Conservation (phyloP, 257 asterid species). For the Cinchona pubescens region DNA sequence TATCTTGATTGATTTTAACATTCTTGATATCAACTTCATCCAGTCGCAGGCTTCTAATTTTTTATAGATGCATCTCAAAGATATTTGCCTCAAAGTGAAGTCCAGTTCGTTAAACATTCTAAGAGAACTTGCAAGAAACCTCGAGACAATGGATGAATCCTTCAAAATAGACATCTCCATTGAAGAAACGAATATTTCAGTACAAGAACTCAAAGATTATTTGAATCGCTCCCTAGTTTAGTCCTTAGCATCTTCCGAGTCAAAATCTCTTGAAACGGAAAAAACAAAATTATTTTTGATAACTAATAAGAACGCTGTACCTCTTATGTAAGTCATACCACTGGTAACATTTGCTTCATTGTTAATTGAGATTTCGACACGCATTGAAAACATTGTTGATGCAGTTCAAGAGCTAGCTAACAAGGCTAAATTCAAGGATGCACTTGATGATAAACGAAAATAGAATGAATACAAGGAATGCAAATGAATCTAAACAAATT, state of each 20-base stretch:
- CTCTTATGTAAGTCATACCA: slow-evolving; percentile 27
- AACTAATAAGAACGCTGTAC: neutral
- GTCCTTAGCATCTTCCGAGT: slow-evolving; percentile 14
- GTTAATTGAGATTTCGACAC: slow-evolving; percentile 25
- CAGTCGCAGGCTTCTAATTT: no score
- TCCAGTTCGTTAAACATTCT: slow-evolving; percentile 26
- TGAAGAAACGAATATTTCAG: slow-evolving; percentile 30
- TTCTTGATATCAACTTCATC: no score
- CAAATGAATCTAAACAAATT: neutral
- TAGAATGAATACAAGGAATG: neutral
- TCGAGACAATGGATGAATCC: slow-evolving; percentile 29
- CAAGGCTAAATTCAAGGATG: slow-evolving; percentile 25
- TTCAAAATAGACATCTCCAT: slow-evolving; percentile 22
- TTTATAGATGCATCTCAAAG: no score
- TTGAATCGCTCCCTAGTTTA: slow-evolving; percentile 21
- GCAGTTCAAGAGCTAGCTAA: slow-evolving; percentile 29
- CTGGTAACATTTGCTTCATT: slow-evolving; percentile 32
- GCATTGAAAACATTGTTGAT: slow-evolving; percentile 30
- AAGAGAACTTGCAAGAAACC: slow-evolving; percentile 27
- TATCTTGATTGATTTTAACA: no score
- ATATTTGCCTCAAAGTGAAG: slow-evolving; percentile 22
- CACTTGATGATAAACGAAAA: slow-evolving; percentile 3
- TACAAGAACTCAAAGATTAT: slow-evolving; percentile 16
- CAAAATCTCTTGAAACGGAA: neutral
- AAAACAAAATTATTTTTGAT: slow-evolving; percentile 6